Evolutionary conservation across 495 filamentous ascomycete genomes (phyloP), one percentile per base, ranked within the genome.

Genomic region (Beverwykella pulmonaria): DNA sequence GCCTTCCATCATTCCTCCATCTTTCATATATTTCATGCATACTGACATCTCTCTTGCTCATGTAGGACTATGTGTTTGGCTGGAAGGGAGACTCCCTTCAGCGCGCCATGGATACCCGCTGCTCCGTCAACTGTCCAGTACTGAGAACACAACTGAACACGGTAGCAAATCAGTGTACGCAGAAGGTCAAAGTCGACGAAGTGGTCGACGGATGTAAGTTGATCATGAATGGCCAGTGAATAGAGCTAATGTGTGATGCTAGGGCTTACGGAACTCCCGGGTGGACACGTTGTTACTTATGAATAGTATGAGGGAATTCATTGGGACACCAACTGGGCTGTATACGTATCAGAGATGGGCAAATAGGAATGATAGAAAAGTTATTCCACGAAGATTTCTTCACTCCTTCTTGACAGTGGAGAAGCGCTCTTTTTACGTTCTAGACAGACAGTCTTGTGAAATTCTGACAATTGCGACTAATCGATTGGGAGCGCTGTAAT

Each of bases 31-130:
- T 34, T n/a, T 2, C 39, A 44, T 23, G 22, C 23, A 15, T 29
- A 52, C 23, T 52, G 9, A 7, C 26, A 25, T 8, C 22, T 8
- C 17, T 10, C 14, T 15, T 2, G 5, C 17, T 3, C 23, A 26
- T 29, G 6, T 25, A 77, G 20, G 80, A 82, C 57, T 82, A 63
- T 25, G 46, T 80, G 3, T 82, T 81, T 67, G 80, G 78, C 7
- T 82, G 81, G 80, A 83, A 74, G 72, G 71, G 6, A 25, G 74
- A 82, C 56, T 53, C 77, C 5, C 77, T 82, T 2, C 80, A 82
- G 70, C 69, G 71, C 29, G 81, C 80, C 12, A 72, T 83, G 67
- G 76, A 83, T 54, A 76, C 74, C 25, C 71, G 79, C 30, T 83
- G 81, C 71, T 70, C 67, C 5, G 75, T 75, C 56, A 67, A 73